phyloP scores from a whole-genome alignment of 2,329 filamentous ascomycete species.

The Amphichorda felina region DNA sequence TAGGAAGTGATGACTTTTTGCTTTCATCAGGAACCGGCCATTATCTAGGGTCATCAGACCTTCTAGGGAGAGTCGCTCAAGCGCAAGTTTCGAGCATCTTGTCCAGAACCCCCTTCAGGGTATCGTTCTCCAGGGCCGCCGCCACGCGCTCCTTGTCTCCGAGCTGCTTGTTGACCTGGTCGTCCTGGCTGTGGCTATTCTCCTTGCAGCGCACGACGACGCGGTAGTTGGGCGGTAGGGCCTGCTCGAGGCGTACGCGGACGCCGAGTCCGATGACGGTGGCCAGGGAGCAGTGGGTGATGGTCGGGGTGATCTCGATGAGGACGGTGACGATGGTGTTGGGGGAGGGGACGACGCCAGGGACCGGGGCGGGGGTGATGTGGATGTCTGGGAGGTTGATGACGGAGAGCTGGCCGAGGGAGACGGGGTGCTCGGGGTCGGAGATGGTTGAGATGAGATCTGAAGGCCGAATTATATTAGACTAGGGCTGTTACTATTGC shows the following conservation, averaged over 20 bases:
- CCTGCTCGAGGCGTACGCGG: slow-evolving; percentile 80
- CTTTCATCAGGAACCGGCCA: too few relatives aligned
- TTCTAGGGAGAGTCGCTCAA: too few relatives aligned
- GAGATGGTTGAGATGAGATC: slow-evolving; percentile 92
- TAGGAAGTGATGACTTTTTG: too few relatives aligned
- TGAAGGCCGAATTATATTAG: too few relatives aligned
- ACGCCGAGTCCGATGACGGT: slow-evolving; percentile 94
- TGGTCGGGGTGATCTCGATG: slow-evolving; percentile 88
- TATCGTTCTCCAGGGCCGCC: slow-evolving; percentile 87
- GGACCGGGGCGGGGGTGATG: slow-evolving; percentile 39
- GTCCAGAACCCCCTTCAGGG: slow-evolving; percentile 73
- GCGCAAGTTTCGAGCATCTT: slow-evolving; percentile 89
- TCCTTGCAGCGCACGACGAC: slow-evolving; percentile 92
- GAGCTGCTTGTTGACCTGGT: slow-evolving; percentile 94
- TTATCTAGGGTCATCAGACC: too few relatives aligned
- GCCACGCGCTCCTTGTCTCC: slow-evolving; percentile 94
- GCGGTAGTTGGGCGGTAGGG: slow-evolving; percentile 80
- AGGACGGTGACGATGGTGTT: slow-evolving; percentile 59
- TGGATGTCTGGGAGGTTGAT: slow-evolving; percentile 92
- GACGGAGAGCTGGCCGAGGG: slow-evolving; percentile 83
- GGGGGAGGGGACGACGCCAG: slow-evolving; percentile 25
- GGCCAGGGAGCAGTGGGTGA: slow-evolving; percentile 91
- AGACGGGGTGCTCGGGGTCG: slow-evolving; percentile 92
- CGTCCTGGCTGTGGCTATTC: slow-evolving; percentile 87
- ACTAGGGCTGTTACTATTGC: too few relatives aligned